Evolutionary conservation across 148 eudicot genomes (phyloP).

Genomic region (Rhododendron mucronatum): DNA sequence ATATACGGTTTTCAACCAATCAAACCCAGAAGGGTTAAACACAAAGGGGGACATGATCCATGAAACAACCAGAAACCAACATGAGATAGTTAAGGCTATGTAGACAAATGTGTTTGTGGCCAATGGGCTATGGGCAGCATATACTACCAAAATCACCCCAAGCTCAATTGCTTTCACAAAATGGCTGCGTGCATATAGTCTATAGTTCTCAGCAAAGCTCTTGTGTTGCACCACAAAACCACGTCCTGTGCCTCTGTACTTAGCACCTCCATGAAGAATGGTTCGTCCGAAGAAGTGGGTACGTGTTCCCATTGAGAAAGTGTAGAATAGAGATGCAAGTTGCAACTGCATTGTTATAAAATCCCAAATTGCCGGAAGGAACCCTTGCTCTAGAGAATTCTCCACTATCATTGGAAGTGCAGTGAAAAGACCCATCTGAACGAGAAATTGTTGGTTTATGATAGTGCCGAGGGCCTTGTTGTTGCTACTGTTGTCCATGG

Average conservation of each 20-base stretch:
- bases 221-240: conserved; percentile 91
- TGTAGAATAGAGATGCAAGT: conserved; percentile 71
- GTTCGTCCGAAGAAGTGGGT: conserved; percentile 87
- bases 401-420: conserved; percentile 94
- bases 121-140: conserved; percentile 70
- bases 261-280: conserved; percentile 94
- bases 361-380: conserved; percentile 86
- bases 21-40: conserved; percentile 97
- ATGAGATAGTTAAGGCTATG: conserved; percentile 66
- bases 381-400: conserved; percentile 91
- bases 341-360: conserved; percentile 80
- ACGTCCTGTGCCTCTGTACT: conserved; percentile 87
- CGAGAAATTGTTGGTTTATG: conserved; percentile 77
- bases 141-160: conserved; percentile 68
- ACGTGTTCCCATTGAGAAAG: conserved; percentile 86
- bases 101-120: conserved; percentile 66
- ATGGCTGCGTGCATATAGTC: conserved; percentile 88
- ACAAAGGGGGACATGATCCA: conserved; percentile 90
- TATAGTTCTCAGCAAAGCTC: conserved; percentile 78
- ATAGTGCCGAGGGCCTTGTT: conserved; percentile 74
- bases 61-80: conserved; percentile 86
- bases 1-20: conserved; percentile 89
- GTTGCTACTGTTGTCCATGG: conserved; percentile 34
- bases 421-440: conserved; percentile 86
- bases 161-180: conserved; percentile 91